A percentile compares a stretch with the other conserved stretches of the same genome.
phyloP scores from a whole-genome alignment of 1,139 yeast species.

The Casaregolazyma lundiana region DNA sequence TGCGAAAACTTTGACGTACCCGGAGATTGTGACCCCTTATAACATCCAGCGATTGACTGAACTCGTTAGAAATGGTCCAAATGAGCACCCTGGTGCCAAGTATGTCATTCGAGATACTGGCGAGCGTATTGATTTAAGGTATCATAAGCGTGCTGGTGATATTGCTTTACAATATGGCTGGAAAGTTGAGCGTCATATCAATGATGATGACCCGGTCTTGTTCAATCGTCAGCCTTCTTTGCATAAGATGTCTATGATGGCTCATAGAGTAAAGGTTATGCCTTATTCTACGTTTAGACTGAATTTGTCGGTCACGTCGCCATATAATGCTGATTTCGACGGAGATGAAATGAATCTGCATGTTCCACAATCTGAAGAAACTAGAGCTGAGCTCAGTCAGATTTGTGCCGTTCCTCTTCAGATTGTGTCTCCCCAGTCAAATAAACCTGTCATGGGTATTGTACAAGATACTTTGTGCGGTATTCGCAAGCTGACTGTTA shows the following conservation, averaged over 20 bases:
- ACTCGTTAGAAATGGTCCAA: slow-evolving; percentile 94
- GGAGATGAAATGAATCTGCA: slow-evolving; percentile 99
- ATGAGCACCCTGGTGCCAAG: slow-evolving; percentile 99
- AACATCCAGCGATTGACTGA: slow-evolving; percentile 91
- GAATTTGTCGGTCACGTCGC: slow-evolving; percentile 94
- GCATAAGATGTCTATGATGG: slow-evolving; percentile 99
- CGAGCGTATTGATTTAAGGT: slow-evolving; percentile 94
- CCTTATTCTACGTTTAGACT: slow-evolving; percentile 97
- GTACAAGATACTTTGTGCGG: slow-evolving; percentile 99
- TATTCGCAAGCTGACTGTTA: slow-evolving; percentile 87
- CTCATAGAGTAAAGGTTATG: slow-evolving; percentile 98
- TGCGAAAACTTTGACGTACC: slow-evolving; percentile 92
- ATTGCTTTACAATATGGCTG: slow-evolving; percentile 97
- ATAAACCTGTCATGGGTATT: slow-evolving; percentile 99
- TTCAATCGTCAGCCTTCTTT: slow-evolving; percentile 99
- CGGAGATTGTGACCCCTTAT: slow-evolving; percentile 96
- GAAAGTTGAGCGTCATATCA: slow-evolving; percentile 97
- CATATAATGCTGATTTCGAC: slow-evolving; percentile 99
- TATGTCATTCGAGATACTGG: slow-evolving; percentile 98
- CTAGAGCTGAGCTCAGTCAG: slow-evolving; percentile 91
- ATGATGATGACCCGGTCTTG: slow-evolving; percentile 95
- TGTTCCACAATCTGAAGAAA: slow-evolving; percentile 98
- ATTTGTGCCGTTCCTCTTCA: slow-evolving; percentile 96
- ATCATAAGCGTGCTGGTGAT: slow-evolving; percentile 97
- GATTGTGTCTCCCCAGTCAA: slow-evolving; percentile 96